Evolutionary conservation across 768 basidiomycete genomes (phyloP).

Genomic region (Lentinula sp.): DNA sequence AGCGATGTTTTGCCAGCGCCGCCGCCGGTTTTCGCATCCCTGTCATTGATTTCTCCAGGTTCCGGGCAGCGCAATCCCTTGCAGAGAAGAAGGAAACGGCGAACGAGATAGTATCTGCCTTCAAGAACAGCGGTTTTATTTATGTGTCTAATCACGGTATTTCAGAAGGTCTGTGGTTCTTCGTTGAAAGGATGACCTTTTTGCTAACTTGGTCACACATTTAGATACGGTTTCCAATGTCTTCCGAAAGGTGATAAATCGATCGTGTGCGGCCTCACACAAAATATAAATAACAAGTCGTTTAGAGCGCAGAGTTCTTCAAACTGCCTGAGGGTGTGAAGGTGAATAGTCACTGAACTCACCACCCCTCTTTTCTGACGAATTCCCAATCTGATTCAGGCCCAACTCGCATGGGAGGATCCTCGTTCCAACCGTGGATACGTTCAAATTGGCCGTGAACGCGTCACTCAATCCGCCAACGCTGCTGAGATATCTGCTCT

Average conservation of each 20-base stretch:
- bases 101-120: slow-evolving; percentile 64
- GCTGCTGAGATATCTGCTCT: slow-evolving; percentile 67
- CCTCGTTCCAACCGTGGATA: slow-evolving; percentile 85
- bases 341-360: slow-evolving; percentile 23
- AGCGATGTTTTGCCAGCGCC: slow-evolving; percentile 1
- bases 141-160: slow-evolving; percentile 77
- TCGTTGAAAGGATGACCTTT: neutral
- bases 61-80: slow-evolving; percentile 40
- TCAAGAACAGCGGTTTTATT: slow-evolving; percentile 77
- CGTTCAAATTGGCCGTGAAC: slow-evolving; percentile 75
- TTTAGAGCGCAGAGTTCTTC: slow-evolving; percentile 76
- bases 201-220: neutral
- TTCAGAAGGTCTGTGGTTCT: slow-evolving; percentile 28
- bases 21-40: slow-evolving; percentile 52
- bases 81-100: slow-evolving; percentile 60
- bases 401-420: slow-evolving; percentile 73
- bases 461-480: slow-evolving; percentile 69
- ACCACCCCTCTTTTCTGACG: neutral
- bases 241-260: slow-evolving; percentile 52
- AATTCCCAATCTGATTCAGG: slow-evolving; percentile 24
- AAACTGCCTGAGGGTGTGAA: slow-evolving; percentile 55
- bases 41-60: slow-evolving; percentile 72
- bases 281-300: neutral
- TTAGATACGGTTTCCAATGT: slow-evolving; percentile 46
- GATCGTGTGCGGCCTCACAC: neutral